Conservation (phyloP, 2,329 filamentous ascomycete genomes). For the Botrytis pseudocinerea region DNA sequence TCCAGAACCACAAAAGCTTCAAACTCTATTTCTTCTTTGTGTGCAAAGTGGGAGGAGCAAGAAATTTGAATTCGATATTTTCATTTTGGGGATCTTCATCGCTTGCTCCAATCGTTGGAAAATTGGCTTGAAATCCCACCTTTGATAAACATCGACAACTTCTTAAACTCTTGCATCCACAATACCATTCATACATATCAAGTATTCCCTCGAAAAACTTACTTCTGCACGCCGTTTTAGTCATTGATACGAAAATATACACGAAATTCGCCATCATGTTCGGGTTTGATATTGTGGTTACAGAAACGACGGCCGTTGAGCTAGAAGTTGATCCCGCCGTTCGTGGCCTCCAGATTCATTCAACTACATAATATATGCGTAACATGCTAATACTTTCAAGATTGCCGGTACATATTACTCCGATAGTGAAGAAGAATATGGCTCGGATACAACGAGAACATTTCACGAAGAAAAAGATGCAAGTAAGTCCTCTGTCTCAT, state of each 20-base stretch:
- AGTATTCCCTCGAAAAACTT: not conserved
- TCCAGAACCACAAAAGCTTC: constrained; percentile 5
- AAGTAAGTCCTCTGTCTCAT: constrained; percentile 24
- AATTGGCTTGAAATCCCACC: constrained; percentile 15
- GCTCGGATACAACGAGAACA: constrained; percentile 40
- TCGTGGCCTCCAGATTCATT: not conserved
- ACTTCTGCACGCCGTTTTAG: not conserved
- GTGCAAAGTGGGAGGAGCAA: constrained; percentile 4
- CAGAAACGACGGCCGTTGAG: constrained; percentile 17
- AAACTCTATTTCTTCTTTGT: not conserved
- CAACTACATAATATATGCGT: not conserved
- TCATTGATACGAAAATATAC: not conserved
- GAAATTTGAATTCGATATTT: constrained; percentile 8
- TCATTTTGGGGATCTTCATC: constrained; percentile 10
- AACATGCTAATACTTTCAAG: constrained; percentile 1
- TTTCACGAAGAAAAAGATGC: constrained; percentile 50
- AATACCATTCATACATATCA: constrained; percentile 2
- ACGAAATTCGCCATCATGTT: constrained; percentile 6
- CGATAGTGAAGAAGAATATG: constrained; percentile 46
- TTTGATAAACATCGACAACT: not conserved
- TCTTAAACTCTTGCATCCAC: constrained; percentile 9
- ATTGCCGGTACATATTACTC: constrained; percentile 11
- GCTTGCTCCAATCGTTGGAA: not conserved
- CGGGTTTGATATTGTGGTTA: constrained; percentile 17
- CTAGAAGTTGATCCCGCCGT: constrained; percentile 19